These are phyloP conservation scores for Carex scoparia DNA, from an alignment of 176 grass and related monocot genomes.

Conservation along the genomic window DNA sequence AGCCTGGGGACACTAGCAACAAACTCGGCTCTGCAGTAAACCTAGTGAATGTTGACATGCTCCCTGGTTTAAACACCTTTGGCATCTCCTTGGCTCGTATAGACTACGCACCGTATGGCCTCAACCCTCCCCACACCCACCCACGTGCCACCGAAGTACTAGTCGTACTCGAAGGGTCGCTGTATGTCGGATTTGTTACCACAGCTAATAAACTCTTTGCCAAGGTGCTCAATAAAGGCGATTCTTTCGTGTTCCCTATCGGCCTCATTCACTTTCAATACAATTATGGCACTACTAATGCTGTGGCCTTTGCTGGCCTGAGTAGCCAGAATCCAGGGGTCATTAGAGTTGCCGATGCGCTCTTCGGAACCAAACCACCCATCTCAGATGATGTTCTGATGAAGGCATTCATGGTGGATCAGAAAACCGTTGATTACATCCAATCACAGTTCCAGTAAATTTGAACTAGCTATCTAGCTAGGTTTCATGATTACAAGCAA, in stretches of 20 bases:
- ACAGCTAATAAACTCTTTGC: slow-evolving; percentile 23
- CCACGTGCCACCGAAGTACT: slow-evolving; percentile 26
- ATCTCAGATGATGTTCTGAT: slow-evolving; percentile 33
- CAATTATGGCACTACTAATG: slow-evolving; percentile 20
- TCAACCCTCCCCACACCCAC: slow-evolving; percentile 36
- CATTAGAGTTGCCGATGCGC: slow-evolving; percentile 19
- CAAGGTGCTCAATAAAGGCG: slow-evolving; percentile 19
- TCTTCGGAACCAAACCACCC: slow-evolving; percentile 19
- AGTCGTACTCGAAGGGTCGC: slow-evolving; percentile 30
- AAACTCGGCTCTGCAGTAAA: slow-evolving; percentile 25
- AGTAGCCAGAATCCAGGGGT: slow-evolving; percentile 38
- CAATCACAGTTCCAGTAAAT: slow-evolving; percentile 20
- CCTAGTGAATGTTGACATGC: slow-evolving; percentile 14
- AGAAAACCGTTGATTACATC: slow-evolving; percentile 16
- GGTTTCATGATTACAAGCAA: too few species aligned
- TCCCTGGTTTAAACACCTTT: slow-evolving; percentile 31
- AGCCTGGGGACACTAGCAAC: slow-evolving; percentile 26
- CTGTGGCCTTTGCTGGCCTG: slow-evolving; percentile 19
- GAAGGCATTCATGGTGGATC: slow-evolving; percentile 37
- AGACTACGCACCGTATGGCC: slow-evolving; percentile 28
- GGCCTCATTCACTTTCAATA: slow-evolving; percentile 34
- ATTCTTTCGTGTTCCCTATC: slow-evolving; percentile 31
- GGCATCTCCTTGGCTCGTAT: slow-evolving; percentile 30
- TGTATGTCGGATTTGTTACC: slow-evolving; percentile 31
- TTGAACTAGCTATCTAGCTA: too few species aligned